Evolutionary conservation across 1,284 basidiomycete genomes (phyloP), one percentile per base, ranked within the genome.

Genomic region (Neonothopanus nambi): DNA sequence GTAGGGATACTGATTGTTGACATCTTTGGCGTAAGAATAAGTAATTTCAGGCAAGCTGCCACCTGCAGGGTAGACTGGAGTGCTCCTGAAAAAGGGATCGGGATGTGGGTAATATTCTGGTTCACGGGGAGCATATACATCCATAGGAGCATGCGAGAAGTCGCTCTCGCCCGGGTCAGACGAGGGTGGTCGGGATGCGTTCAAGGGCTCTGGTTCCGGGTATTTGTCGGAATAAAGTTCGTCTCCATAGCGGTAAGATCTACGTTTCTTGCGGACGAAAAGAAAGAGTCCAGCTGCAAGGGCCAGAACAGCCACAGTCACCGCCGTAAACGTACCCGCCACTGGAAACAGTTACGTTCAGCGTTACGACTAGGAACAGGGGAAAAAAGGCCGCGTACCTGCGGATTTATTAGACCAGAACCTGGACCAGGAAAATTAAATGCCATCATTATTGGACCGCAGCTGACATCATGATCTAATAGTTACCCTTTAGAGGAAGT

Each of bases 351-450:
- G 11, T 12, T 26, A 46, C 20, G 13, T 39, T 44, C 18, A 33
- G 30, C 30, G 5, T 5, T 11, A 28, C 11, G 26, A 33, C 13
- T 8, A 28, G 26, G 26, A 5, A 33, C 30, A 33, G 8, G 30
- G 26, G 38, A 48, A 36, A 48, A 46, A 42, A 26, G 20, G 15
- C 11, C 17, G 24, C 55, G 3, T 41, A 54, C 56, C 52, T 8
- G 74, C 76, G 23, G 66, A 71, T 58, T 74, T 77, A 51, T 78
- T 75, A 33, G 70, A 62, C 67, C 73, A 77, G 62, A 81, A 81
- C 28, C 78, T 80, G 51, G 30, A 33, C 30, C 30, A 9, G 30
- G 23, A n/a, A n/a, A n/a, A n/a, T n/a, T n/a, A 11, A 11, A 21
- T 46, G 3, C 17, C 36, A n/a, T 52, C 21, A 45, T 26, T 30